Conservation (phyloP, 192 early-diverging fungal genomes). For the Obelidium mucronatum region DNA sequence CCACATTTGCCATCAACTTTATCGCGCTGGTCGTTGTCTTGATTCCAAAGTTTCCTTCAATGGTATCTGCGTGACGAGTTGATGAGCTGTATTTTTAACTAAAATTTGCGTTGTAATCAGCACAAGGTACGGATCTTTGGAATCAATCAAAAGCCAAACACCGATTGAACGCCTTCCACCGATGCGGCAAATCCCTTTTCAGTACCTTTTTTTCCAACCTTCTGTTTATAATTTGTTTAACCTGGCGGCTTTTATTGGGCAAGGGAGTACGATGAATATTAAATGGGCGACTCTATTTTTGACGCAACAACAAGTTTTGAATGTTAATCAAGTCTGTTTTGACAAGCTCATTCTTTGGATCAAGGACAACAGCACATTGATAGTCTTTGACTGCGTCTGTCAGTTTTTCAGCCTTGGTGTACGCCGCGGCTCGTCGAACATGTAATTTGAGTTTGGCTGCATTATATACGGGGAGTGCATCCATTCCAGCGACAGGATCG, state of each 20-base stretch:
- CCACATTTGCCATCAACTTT: slow-evolving; percentile 93
- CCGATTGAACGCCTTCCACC: too few relatives aligned
- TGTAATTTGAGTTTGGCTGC: slow-evolving; percentile 62
- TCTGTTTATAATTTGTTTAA: too few relatives aligned
- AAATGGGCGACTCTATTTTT: slow-evolving; percentile 3
- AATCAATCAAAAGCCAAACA: slow-evolving; percentile 68
- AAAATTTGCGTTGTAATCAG: too few relatives aligned
- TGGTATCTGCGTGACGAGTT: slow-evolving; percentile 40
- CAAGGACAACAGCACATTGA: slow-evolving; percentile 60
- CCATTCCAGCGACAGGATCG: slow-evolving; percentile 31
- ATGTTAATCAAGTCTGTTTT: slow-evolving; percentile 36
- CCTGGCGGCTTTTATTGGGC: too few relatives aligned
- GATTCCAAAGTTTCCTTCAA: slow-evolving; percentile 89
- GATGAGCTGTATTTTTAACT: neutral
- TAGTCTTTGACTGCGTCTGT: slow-evolving; percentile 71
- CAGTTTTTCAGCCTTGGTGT: slow-evolving; percentile 60
- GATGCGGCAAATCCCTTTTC: too few relatives aligned
- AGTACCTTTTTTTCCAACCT: too few relatives aligned
- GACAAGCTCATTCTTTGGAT: slow-evolving; percentile 59
- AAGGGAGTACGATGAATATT: too few relatives aligned
- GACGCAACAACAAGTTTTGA: neutral
- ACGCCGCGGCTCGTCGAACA: slow-evolving; percentile 72
- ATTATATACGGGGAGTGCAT: slow-evolving; percentile 57
- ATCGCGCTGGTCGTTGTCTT: slow-evolving; percentile 81
- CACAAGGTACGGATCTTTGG: slow-evolving; percentile 91